A percentile compares a stretch with the other conserved stretches of the same genome.
phyloP scores from a whole-genome alignment of 106 monocot genomes.

The Acanthochlamys bracteata region DNA sequence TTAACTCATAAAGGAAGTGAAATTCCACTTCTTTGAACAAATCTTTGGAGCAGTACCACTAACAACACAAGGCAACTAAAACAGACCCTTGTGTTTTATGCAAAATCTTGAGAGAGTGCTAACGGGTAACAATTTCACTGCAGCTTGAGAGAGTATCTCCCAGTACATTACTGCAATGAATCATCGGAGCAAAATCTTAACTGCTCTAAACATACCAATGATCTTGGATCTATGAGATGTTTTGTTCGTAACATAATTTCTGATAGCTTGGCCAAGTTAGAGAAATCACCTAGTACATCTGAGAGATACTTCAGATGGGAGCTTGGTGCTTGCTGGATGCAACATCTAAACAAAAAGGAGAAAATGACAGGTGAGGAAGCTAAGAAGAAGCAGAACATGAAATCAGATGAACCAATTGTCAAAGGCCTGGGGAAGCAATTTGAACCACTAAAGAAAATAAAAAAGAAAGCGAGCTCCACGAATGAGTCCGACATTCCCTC shows the following conservation, averaged over 20 bases:
- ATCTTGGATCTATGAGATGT: constrained; percentile 16
- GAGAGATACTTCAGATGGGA: constrained; percentile 75
- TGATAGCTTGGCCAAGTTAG: constrained; percentile 54
- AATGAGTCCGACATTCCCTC: too few species aligned
- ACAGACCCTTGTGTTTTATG: too few species aligned
- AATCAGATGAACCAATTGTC: constrained; percentile 42
- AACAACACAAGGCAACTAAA: too few species aligned
- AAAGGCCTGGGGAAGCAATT: constrained; percentile 86
- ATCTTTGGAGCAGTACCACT: too few species aligned
- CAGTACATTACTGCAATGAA: constrained; percentile 17
- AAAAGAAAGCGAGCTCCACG: constrained; percentile 51
- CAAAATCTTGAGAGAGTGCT: too few species aligned
- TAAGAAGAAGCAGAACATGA: constrained; percentile 51
- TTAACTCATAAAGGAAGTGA: too few species aligned
- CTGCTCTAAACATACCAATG: constrained; percentile 18
- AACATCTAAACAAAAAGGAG: constrained; percentile 77
- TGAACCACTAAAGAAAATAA: constrained; percentile 66
- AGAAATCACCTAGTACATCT: constrained; percentile 11
- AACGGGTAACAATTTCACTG: constrained; percentile 6
- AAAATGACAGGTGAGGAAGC: constrained; percentile 20
- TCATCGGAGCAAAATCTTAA: constrained; percentile 12
- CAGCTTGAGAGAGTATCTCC: constrained; percentile 67
- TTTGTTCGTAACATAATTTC: constrained; percentile 38
- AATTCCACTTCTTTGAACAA: too few species aligned
- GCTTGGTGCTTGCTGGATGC: constrained; percentile 95